Percentiles rank a stretch among this genome's conserved stretches.
These are phyloP conservation scores for Wickerhamiella kazuoi DNA, from an alignment of 805 yeast genomes.

Conservation along the genomic window DNA sequence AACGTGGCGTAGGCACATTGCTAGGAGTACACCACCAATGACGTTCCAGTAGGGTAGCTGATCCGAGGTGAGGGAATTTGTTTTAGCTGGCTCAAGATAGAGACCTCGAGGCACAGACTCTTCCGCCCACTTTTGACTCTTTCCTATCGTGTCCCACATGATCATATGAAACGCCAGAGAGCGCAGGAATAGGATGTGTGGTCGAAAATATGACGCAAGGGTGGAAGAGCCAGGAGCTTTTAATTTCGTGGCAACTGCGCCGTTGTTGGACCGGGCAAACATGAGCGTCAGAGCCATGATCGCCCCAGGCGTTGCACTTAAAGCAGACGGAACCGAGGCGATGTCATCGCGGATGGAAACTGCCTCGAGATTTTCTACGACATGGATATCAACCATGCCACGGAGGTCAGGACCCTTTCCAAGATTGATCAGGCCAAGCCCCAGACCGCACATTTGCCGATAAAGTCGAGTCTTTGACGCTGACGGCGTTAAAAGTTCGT, in stretches of 20 bases:
- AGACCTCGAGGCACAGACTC: conserved; percentile 31
- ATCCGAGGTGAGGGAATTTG: conserved; percentile 33
- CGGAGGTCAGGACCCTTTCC: conserved; percentile 52
- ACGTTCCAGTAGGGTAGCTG: conserved; percentile 44
- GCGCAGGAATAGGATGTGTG: conserved; percentile 55
- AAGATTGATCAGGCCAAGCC: conserved; percentile 67
- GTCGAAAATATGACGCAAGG: conserved; percentile 52
- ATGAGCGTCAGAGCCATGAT: conserved; percentile 58
- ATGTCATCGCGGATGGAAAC: conserved; percentile 38
- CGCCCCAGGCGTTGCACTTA: conserved; percentile 44
- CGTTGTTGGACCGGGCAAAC: conserved; percentile 48
- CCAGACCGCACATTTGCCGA: conserved; percentile 71
- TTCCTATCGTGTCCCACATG: conserved; percentile 49
- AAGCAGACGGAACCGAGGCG: conserved; percentile 43
- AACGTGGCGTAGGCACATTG: conserved; percentile 62
- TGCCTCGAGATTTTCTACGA: conserved; percentile 41
- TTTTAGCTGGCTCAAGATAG: conserved; percentile 7
- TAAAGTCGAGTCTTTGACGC: conserved; percentile 58
- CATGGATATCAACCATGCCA: conserved; percentile 39
- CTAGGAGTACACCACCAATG: conserved; percentile 54
- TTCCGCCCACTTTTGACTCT: conserved; percentile 37
- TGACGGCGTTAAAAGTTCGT: conserved; percentile 32
- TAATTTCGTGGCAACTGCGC: conserved; percentile 41
- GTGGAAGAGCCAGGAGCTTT: conserved; percentile 42
- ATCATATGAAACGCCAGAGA: conserved; percentile 47